Evolutionary conservation across 306 rosid genomes (phyloP), one percentile per base, ranked within the genome.

Genomic region (Rubus parviflorus): DNA sequence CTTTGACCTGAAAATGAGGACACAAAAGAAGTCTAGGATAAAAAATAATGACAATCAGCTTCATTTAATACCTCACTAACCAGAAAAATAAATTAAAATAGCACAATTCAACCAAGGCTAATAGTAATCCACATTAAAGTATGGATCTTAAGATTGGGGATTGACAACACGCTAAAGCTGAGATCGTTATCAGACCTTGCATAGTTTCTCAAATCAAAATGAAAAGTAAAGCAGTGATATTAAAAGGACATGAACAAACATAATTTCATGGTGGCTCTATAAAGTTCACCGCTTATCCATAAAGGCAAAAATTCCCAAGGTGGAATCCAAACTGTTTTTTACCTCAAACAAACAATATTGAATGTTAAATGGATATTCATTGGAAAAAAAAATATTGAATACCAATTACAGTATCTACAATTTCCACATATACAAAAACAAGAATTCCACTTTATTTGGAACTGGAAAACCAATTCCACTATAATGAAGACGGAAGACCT

Each of bases 1-100:
- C 87, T 82, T 81, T 75, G 68, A 85, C 86, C 97, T 89, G 90
- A 72, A 76, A 79, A 83, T 41, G 79, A 51, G 61, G 65, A 84
- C 25, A 73, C 20, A 73, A 75, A 61, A 47, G 14, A 72, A 81
- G 62, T 16, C 57, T 37, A 30, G 22, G 3, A n/a, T 40, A 69
- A 83, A 68, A 41, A 66, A 10, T 37, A 81, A 49, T 16, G 41
- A 62, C 64, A 23, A 48, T 42, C 11, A 15, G 37, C 43, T 47
- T 6, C 41, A 9, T 45, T n/a, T 30, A 65, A 51, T 38, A 73
- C 66, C 23, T 61, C 48, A 82, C 65, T 42, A 66, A 56, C n/a
- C 30, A 38, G n/a, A 66, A 9, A 14, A 74, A 25, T 11, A 57
- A 10, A 40, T 4, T 14, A 43, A 53, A 37, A 38, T 19, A 11